Base-by-base conservation (phyloP, 108 stramenopile species). In the Cyclostephanos tholiformis region DNA sequence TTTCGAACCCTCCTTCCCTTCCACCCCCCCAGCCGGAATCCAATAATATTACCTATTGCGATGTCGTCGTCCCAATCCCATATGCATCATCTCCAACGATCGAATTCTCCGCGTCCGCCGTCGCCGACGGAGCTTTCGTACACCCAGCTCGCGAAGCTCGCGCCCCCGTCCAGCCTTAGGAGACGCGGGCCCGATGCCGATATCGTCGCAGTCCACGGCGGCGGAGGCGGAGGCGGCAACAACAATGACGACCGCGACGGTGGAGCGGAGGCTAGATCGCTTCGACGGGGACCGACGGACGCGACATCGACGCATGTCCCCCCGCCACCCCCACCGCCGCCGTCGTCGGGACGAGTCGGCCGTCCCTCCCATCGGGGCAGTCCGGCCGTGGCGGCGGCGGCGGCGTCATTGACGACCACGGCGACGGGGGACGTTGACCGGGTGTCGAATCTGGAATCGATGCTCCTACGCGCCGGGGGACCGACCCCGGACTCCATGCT, bases 81-180 rank as follows among this genome's bases (percentile, higher is more conserved):
- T 55, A n/a, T 52, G 17, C 53, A 50, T 16, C 29, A 13, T 23
- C 2, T n/a, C n/a, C n/a, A n/a, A n/a, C 2, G 59, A 29, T 60
- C 46, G 38, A 36, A 29, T 17, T 36, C 52, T 17, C 60, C 43
- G 10, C 22, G 72, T 50, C 72, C 72, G 11, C 35, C 63, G 13
- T 73, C 72, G 3, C 72, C 72, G 17, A 64, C 72, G 23, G 72
- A 73, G 38, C 72, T 73, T 9, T 73, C 72, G 51, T 73, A 73
- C 63, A 64, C 72, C 17, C 63, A 65, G 39, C 72, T 73, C 35
- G 50, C 27, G 14, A 52, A 55, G 50, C 32, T 65, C 39, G 44
- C 72, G 2, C 63, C 72, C 10, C 59, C 30, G 30, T 19, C 30
- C 16, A 35, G 11, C 32, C 30, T 14, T 7, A 38, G 30, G 27